phyloP scores from a whole-genome alignment of 768 basidiomycete genomes.

The Rhodotorula taiwanensis region DNA sequence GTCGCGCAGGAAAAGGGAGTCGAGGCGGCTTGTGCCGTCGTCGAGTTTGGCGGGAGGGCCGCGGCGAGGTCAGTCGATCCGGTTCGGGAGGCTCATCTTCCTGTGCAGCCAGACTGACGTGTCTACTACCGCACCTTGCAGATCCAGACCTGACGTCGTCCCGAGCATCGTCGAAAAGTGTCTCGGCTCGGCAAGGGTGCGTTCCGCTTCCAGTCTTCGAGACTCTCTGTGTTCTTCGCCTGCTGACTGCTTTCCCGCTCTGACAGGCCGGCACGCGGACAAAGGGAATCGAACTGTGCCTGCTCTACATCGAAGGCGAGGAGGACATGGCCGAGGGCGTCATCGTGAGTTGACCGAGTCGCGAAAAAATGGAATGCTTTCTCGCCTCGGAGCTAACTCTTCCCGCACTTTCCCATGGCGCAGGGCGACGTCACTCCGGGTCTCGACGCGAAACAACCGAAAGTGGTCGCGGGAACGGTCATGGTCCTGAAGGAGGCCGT shows the following conservation, averaged over 20 bases:
- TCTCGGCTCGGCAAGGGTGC: constrained; percentile 59
- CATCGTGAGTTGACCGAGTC: constrained; percentile 84
- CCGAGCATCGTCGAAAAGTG: constrained; percentile 95
- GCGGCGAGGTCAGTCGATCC: constrained; percentile 52
- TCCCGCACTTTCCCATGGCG: no score
- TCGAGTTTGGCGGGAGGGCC: constrained; percentile 86
- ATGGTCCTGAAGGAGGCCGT: constrained; percentile 73
- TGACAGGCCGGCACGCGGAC: constrained; percentile 80
- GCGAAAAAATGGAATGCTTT: no score
- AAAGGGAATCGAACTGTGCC: constrained; percentile 72
- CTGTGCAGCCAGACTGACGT: background rate
- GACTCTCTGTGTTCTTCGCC: no score
- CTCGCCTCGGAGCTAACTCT: background rate
- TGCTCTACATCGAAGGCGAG: constrained; percentile 90
- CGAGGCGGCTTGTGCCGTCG: constrained; percentile 74
- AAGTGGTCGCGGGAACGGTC: constrained; percentile 75
- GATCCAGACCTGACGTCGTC: constrained; percentile 69
- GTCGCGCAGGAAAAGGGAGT: constrained; percentile 98
- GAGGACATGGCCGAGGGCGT: constrained; percentile 71
- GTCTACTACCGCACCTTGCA: constrained; percentile 4
- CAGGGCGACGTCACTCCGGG: constrained; percentile 77
- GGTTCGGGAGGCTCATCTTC: no score
- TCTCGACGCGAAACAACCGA: constrained; percentile 85
- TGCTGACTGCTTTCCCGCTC: no score
- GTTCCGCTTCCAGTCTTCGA: background rate